Percentiles rank a stretch among this genome's conserved stretches.
Conservation (phyloP, 2,329 filamentous ascomycete species). For the Neofusicoccum sp. region DNA sequence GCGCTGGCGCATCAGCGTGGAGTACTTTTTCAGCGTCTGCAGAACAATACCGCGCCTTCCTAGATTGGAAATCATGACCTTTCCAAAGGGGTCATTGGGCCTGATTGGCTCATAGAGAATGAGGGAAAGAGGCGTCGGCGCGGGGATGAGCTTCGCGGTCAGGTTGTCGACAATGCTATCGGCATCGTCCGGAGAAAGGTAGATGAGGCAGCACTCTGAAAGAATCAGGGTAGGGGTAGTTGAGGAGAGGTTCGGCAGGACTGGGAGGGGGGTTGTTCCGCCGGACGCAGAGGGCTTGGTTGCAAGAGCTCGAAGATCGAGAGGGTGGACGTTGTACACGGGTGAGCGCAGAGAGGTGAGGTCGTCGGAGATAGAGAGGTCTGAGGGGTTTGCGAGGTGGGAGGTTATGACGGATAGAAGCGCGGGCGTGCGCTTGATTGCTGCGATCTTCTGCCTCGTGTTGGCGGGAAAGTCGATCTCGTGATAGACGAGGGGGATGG, state of each 20-base stretch:
- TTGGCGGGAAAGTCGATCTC: conserved; percentile 86
- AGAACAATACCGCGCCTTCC: conserved; percentile 77
- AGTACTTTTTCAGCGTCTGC: conserved; percentile 75
- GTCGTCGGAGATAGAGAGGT: conserved; percentile 37
- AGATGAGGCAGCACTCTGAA: conserved; percentile 94
- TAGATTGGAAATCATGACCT: conserved; percentile 89
- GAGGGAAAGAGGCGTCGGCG: conserved; percentile 55
- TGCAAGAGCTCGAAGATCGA: conserved; percentile 67
- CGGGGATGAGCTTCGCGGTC: conserved; percentile 35
- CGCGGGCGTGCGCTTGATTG: conserved; percentile 34
- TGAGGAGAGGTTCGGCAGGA: conserved; percentile 47
- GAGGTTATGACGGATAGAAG: conserved; percentile 25
- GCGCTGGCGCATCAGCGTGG: conserved; percentile 66
- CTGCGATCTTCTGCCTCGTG: conserved; percentile 61
- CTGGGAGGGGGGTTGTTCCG: conserved; percentile 25
- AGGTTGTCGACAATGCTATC: conserved; percentile 56
- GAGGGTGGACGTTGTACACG: conserved; percentile 53
- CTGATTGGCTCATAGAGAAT: conserved; percentile 87
- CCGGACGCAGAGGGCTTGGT: conserved; percentile 17
- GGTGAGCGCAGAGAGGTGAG: conserved; percentile 47
- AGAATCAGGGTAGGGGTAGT: conserved; percentile 77
- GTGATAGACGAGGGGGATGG: conserved; percentile 67
- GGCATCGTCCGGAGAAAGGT: conserved; percentile 68
- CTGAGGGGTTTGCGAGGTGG: conserved; percentile 32
- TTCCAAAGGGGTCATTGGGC: conserved; percentile 81